Evolutionary conservation across 108 stramenopile species (phyloP).

Genomic region (Cyclotella sp.): DNA sequence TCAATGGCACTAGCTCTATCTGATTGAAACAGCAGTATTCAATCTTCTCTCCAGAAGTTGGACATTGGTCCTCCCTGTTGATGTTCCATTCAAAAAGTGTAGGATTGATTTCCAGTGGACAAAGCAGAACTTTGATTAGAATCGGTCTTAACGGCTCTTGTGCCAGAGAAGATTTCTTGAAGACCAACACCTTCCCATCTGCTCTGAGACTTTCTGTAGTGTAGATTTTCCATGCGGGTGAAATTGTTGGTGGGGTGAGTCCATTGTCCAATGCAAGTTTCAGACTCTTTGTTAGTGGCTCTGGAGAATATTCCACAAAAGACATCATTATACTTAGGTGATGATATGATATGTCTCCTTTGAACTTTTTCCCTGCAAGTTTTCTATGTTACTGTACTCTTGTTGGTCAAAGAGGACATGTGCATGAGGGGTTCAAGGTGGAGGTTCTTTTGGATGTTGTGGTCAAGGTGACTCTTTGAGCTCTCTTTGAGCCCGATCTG

Average conservation of each 20-base stretch:
- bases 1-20: conserved; percentile 67
- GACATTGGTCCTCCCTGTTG: conserved; percentile 52
- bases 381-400: too few relatives aligned
- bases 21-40: conserved; percentile 65
- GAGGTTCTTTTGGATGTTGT: too few relatives aligned
- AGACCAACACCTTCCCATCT: conserved; percentile 28
- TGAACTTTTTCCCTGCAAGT: not conserved
- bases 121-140: not conserved
- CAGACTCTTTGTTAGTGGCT: not conserved
- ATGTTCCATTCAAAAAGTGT: conserved; percentile 64
- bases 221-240: conserved; percentile 27
- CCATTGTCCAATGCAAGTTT: not conserved
- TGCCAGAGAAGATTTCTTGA: conserved; percentile 20
- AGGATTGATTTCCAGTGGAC: conserved; percentile 14
- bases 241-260: not conserved
- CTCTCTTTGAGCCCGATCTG: too few relatives aligned
- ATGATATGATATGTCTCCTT: not conserved
- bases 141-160: not conserved
- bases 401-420: too few relatives aligned
- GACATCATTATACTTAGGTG: not conserved
- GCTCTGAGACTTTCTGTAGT: conserved; percentile 7
- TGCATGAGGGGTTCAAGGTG: too few relatives aligned
- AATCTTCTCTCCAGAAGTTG: conserved; percentile 63
- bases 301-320: not conserved
- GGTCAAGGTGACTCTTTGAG: too few relatives aligned